Percentiles rank a stretch among this genome's conserved stretches.
phyloP scores from a whole-genome alignment of 2,329 filamentous ascomycete species.

The Zarea fungicola region DNA sequence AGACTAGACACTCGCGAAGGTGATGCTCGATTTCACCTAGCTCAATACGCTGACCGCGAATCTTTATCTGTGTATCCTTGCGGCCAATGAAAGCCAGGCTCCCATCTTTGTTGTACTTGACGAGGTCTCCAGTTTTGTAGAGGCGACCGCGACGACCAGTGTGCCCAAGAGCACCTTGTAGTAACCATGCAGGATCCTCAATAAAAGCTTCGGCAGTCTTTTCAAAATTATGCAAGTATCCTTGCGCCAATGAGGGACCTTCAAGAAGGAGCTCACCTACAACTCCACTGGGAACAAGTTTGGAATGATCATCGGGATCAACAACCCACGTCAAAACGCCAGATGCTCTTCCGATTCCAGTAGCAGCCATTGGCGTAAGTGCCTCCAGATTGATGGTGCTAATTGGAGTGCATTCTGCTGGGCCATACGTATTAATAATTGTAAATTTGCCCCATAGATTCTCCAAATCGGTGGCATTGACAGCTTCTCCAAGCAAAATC shows the following conservation, averaged over 20 bases:
- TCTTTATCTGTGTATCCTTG: slow-evolving; percentile 18
- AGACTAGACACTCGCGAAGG: neutral
- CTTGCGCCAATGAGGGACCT: slow-evolving; percentile 1
- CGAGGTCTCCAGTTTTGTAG: slow-evolving; percentile 50
- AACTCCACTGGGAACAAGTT: neutral
- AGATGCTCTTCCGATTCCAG: slow-evolving; percentile 4
- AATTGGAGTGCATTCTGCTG: slow-evolving; percentile 4
- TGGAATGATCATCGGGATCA: neutral
- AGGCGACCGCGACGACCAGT: slow-evolving; percentile 31
- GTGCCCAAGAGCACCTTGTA: slow-evolving; percentile 17
- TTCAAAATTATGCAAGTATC: neutral
- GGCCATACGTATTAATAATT: slow-evolving; percentile 3
- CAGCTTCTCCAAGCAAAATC: neutral
- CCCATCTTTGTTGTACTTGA: slow-evolving; percentile 32
- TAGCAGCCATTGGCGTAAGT: neutral
- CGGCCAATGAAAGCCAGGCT: slow-evolving; percentile 14
- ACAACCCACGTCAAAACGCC: slow-evolving; percentile 5
- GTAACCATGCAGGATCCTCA: slow-evolving; percentile 28
- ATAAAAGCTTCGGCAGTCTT: slow-evolving; percentile 29
- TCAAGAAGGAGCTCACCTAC: slow-evolving; percentile 11
- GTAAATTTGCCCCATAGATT: neutral
- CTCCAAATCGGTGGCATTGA: neutral
- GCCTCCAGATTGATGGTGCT: neutral
- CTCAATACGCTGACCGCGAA: slow-evolving; percentile 17
- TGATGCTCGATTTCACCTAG: slow-evolving; percentile 18